Conservation (phyloP, 2,329 filamentous ascomycete genomes). For the Leptographium lundbergii region DNA sequence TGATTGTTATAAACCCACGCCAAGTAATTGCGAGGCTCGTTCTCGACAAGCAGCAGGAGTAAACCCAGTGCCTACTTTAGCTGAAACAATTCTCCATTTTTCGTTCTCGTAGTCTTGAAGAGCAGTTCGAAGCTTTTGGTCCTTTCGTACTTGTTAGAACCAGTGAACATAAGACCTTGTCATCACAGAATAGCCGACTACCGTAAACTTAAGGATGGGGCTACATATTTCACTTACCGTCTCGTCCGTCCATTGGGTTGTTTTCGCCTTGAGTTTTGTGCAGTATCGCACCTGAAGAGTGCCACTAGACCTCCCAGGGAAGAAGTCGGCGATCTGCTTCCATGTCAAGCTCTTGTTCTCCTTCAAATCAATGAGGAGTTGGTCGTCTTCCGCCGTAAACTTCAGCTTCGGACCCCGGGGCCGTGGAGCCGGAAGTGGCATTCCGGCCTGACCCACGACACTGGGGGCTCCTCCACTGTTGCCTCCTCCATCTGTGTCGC, state of each 20-base stretch:
- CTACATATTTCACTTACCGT: constrained; percentile 50
- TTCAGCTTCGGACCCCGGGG: constrained; percentile 85
- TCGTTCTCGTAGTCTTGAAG: constrained; percentile 81
- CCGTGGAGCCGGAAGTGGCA: constrained; percentile 70
- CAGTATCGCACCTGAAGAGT: constrained; percentile 91
- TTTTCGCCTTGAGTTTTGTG: constrained; percentile 89
- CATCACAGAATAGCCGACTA: too few relatives aligned
- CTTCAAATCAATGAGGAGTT: constrained; percentile 76
- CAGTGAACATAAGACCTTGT: neutral
- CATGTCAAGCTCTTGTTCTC: constrained; percentile 91
- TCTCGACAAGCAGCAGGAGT: constrained; percentile 80
- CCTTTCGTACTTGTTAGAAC: constrained; percentile 32
- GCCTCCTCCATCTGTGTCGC: constrained; percentile 30
- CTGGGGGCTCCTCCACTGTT: constrained; percentile 53
- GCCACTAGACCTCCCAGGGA: constrained; percentile 78
- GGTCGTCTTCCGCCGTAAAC: constrained; percentile 86
- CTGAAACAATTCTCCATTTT: constrained; percentile 83
- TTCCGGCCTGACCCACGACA: constrained; percentile 74
- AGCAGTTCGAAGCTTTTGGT: constrained; percentile 63
- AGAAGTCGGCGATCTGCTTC: constrained; percentile 97
- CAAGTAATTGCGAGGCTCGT: constrained; percentile 52
- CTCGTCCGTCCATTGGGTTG: constrained; percentile 85
- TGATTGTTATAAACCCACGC: constrained; percentile 42
- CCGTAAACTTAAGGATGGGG: neutral
- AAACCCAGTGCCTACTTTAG: constrained; percentile 83